phyloP scores from a whole-genome alignment of 1,284 basidiomycete species.

The Coniophora puteana region DNA sequence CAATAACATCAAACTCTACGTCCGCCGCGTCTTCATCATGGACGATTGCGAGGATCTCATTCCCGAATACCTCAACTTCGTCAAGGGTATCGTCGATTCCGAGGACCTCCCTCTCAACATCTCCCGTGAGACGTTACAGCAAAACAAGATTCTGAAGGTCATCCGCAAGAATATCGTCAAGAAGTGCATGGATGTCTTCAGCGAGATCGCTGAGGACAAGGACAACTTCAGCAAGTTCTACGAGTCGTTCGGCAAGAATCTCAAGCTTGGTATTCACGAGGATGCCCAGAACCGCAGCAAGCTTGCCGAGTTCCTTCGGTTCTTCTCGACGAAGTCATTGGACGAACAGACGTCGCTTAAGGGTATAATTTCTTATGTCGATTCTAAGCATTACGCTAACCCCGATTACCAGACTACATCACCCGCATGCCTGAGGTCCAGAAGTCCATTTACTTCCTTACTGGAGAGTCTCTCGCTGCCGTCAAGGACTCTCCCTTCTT shows the following conservation, averaged over 20 bases:
- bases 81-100: constrained; percentile 99
- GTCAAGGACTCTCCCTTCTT: constrained; percentile 98
- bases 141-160: constrained; percentile 99
- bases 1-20: constrained; percentile 99
- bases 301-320: constrained; percentile 99
- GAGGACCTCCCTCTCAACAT: constrained; percentile 99
- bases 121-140: constrained; percentile 99
- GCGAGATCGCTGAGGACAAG: constrained; percentile 99
- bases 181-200: constrained; percentile 95
- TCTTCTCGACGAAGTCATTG: constrained; percentile 93
- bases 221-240: constrained; percentile 99
- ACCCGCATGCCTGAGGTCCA: constrained; percentile 99
- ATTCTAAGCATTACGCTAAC: constrained; percentile 4
- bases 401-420: constrained; percentile 80
- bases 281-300: constrained; percentile 99
- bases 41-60: constrained; percentile 99
- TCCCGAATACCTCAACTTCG: constrained; percentile 99
- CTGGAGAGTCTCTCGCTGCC: constrained; percentile 93
- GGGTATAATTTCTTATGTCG: constrained; percentile 45
- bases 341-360: constrained; percentile 96
- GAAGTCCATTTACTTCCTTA: constrained; percentile 99
- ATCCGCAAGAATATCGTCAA: constrained; percentile 99
- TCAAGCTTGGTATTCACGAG: constrained; percentile 99
- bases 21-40: constrained; percentile 99
- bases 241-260: constrained; percentile 94